A percentile compares a stretch with the other conserved stretches of the same genome.
Conservation (phyloP, 2,329 filamentous ascomycete genomes). For the Metarhizium anisopliae region DNA sequence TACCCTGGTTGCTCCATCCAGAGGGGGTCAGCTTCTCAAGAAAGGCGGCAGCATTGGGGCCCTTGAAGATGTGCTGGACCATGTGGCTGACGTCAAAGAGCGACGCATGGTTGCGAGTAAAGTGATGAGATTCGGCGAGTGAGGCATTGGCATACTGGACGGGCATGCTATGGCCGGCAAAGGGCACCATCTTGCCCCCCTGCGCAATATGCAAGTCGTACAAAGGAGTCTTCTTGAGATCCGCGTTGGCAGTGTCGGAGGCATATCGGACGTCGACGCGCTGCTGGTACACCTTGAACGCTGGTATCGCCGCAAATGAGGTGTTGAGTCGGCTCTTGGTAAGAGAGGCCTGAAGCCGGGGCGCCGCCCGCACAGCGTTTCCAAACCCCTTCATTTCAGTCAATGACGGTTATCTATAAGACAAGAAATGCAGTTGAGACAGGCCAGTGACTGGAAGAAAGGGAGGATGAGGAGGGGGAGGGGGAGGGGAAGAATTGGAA, state of each 20-base stretch:
- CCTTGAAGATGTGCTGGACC: slow-evolving; percentile 81
- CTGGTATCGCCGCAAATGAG: slow-evolving; percentile 7
- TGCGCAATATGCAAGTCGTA: slow-evolving; percentile 69
- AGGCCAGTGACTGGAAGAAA: not conserved
- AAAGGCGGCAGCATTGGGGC: slow-evolving; percentile 71
- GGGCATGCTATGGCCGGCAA: slow-evolving; percentile 88
- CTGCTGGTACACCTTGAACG: slow-evolving; percentile 5
- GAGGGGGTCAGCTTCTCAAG: slow-evolving; percentile 79
- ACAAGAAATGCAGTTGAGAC: not conserved
- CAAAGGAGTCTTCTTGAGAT: slow-evolving; percentile 53
- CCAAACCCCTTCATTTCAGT: slow-evolving; percentile 22
- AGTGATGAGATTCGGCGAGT: slow-evolving; percentile 78
- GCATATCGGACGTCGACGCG: slow-evolving; percentile 18
- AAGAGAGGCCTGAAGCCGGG: slow-evolving; percentile 14
- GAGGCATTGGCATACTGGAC: slow-evolving; percentile 74
- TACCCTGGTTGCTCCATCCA: slow-evolving; percentile 52
- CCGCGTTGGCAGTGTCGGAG: slow-evolving; percentile 9
- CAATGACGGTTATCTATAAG: not conserved
- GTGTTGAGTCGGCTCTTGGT: not conserved
- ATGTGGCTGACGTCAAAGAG: slow-evolving; percentile 97
- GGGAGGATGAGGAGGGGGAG: slow-evolving; percentile 6
- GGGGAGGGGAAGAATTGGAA: slow-evolving; percentile 3
- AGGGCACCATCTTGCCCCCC: slow-evolving; percentile 93
- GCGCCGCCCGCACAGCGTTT: slow-evolving; percentile 21
- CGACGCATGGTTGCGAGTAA: slow-evolving; percentile 80